A percentile compares a stretch with the other conserved stretches of the same genome.
phyloP scores from a whole-genome alignment of 768 basidiomycete species.

The Termitomyces sp. region DNA sequence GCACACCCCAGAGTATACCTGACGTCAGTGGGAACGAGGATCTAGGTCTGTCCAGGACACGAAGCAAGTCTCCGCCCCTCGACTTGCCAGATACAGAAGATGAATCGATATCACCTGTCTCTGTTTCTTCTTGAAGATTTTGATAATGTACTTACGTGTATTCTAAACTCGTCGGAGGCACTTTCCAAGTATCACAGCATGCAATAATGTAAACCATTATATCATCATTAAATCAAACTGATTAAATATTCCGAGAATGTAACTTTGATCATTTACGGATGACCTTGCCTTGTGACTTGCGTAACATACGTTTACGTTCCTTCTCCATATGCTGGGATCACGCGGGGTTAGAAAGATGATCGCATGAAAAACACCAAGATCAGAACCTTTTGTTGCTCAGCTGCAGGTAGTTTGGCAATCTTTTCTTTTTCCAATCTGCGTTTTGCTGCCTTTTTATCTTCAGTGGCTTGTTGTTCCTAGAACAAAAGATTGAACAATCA shows the following conservation, averaged over 20 bases:
- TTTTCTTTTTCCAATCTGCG: slow-evolving; percentile 69
- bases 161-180: not conserved
- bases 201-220: slow-evolving; percentile 12
- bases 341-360: not conserved
- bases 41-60: not conserved
- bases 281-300: slow-evolving; percentile 64
- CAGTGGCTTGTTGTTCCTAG: slow-evolving; percentile 41
- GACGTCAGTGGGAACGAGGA: not conserved
- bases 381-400: slow-evolving; percentile 76
- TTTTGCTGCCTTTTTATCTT: slow-evolving; percentile 69
- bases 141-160: not conserved
- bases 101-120: not conserved
- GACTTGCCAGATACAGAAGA: not conserved
- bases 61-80: not conserved
- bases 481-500: not conserved
- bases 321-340: slow-evolving; percentile 55
- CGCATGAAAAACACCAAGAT: not conserved
- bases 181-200: not conserved
- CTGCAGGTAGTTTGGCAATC: slow-evolving; percentile 64
- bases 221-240: slow-evolving; percentile 13
- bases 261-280: slow-evolving; percentile 38
- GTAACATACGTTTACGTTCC: slow-evolving; percentile 66
- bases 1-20: not conserved
- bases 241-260: slow-evolving; percentile 1
- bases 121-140: slow-evolving; percentile 1